These are phyloP conservation scores for Pythium dissotocum DNA, from an alignment of 352 stramenopile species.

Conservation along the genomic window DNA sequence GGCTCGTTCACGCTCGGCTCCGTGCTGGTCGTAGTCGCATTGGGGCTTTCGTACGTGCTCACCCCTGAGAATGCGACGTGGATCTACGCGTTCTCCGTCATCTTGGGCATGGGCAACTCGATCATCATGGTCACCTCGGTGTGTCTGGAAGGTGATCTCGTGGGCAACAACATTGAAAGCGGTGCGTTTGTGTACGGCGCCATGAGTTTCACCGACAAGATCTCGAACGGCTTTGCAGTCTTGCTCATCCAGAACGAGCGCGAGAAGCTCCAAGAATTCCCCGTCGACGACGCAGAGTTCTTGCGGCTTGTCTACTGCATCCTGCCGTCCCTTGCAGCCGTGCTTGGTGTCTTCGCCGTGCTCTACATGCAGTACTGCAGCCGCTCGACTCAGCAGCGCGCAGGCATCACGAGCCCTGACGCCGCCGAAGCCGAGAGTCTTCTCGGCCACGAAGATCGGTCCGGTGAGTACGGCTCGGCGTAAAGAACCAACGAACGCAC, in stretches of 20 bases:
- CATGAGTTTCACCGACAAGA: conserved; percentile 89
- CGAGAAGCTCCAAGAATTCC: conserved; percentile 61
- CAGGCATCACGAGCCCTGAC: conserved; percentile 15
- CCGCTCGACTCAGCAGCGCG: conserved; percentile 32
- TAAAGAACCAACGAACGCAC: conserved; percentile 3
- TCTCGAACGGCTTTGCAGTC: conserved; percentile 82
- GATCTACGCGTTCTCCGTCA: conserved; percentile 70
- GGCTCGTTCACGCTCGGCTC: conserved; percentile 70
- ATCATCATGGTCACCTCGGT: conserved; percentile 89
- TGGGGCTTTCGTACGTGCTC: conserved; percentile 59
- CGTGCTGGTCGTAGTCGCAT: conserved; percentile 49
- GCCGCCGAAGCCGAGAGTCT: conserved; percentile 36
- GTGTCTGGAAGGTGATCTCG: conserved; percentile 77
- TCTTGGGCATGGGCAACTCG: conserved; percentile 83
- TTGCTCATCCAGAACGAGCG: conserved; percentile 83
- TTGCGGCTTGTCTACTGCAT: conserved; percentile 77
- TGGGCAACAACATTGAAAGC: conserved; percentile 81
- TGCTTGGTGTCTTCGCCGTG: conserved; percentile 61
- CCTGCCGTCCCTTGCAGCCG: conserved; percentile 56
- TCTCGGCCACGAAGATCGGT: conserved; percentile 22
- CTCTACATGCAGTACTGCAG: conserved; percentile 78
- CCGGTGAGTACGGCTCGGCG: conserved; percentile 25
- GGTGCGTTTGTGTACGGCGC: conserved; percentile 86
- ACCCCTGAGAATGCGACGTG: conserved; percentile 58
- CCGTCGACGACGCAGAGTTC: conserved; percentile 63